A percentile compares a stretch with the other conserved stretches of the same genome.
Evolutionary conservation across 306 rosid species (phyloP).

Genomic region (Pyrus communis): DNA sequence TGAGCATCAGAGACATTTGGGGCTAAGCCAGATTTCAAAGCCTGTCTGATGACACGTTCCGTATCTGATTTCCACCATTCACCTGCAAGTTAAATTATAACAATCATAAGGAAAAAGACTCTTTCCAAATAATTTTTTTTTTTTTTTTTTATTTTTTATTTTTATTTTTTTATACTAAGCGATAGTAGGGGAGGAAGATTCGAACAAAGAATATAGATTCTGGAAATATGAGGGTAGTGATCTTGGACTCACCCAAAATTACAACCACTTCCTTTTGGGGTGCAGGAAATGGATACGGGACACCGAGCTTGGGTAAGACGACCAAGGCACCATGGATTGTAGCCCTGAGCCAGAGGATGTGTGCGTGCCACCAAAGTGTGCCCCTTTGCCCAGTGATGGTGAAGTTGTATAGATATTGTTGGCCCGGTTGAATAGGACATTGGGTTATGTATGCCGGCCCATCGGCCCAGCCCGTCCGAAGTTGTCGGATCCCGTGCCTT

Average conservation of each 20-base stretch:
- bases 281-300: constrained; percentile 79
- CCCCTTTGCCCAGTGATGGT: constrained; percentile 89
- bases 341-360: constrained; percentile 84
- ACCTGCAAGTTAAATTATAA: constrained; percentile 36
- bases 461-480: constrained; percentile 81
- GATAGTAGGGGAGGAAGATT: not conserved
- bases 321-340: constrained; percentile 79
- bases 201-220: too few relatives aligned
- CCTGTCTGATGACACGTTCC: constrained; percentile 68
- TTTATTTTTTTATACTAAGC: not conserved
- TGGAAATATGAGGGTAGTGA: not conserved
- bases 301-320: constrained; percentile 73
- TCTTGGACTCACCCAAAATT: constrained; percentile 40
- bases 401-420: constrained; percentile 54
- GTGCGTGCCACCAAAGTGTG: constrained; percentile 89
- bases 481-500: constrained; percentile 81
- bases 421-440: constrained; percentile 78
- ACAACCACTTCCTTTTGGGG: constrained; percentile 60
- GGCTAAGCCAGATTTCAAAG: constrained; percentile 66
- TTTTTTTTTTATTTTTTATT: too few relatives aligned
- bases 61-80: constrained; percentile 98
- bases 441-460: constrained; percentile 92
- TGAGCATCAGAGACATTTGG: constrained; percentile 91
- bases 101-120: not conserved
- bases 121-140: not conserved